A percentile compares a stretch with the other conserved stretches of the same genome.
Conservation (phyloP, 2,329 filamentous ascomycete species). For the Verticillium albo-atrum region DNA sequence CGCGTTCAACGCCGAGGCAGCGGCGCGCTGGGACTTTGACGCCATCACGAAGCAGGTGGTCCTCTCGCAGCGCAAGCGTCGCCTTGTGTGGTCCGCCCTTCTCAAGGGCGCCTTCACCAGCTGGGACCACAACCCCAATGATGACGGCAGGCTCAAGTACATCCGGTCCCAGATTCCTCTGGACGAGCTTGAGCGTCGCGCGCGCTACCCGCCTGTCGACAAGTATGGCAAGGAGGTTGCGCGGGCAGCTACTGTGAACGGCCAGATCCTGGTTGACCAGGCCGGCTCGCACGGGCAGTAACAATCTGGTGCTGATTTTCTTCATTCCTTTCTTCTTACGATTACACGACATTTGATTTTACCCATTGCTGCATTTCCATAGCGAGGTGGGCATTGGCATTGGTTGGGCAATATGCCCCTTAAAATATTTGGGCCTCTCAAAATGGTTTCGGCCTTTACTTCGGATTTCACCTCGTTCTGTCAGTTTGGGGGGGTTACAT, state of each 20-base stretch:
- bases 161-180: conserved; percentile 80
- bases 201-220: conserved; percentile 66
- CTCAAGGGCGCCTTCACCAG: conserved; percentile 70
- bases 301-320: not conserved
- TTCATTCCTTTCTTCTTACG: not conserved
- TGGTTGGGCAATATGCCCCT: not conserved
- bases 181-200: conserved; percentile 73
- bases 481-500: not conserved
- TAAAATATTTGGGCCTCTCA: not conserved
- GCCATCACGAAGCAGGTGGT: conserved; percentile 72
- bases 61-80: conserved; percentile 71
- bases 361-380: conserved; percentile 1
- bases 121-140: conserved; percentile 80
- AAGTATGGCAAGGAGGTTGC: conserved; percentile 45
- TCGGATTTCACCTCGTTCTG: not conserved
- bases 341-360: not conserved
- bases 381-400: not conserved
- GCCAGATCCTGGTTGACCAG: conserved; percentile 31
- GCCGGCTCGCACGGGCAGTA: conserved; percentile 40
- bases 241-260: conserved; percentile 13
- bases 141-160: conserved; percentile 69
- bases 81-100: conserved; percentile 75
- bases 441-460: not conserved
- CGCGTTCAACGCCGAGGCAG: conserved; percentile 70
- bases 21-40: conserved; percentile 75